Evolutionary conservation across 2,329 filamentous ascomycete genomes (phyloP), one percentile per base, ranked within the genome.

Genomic region (Rutstroemia sp.): DNA sequence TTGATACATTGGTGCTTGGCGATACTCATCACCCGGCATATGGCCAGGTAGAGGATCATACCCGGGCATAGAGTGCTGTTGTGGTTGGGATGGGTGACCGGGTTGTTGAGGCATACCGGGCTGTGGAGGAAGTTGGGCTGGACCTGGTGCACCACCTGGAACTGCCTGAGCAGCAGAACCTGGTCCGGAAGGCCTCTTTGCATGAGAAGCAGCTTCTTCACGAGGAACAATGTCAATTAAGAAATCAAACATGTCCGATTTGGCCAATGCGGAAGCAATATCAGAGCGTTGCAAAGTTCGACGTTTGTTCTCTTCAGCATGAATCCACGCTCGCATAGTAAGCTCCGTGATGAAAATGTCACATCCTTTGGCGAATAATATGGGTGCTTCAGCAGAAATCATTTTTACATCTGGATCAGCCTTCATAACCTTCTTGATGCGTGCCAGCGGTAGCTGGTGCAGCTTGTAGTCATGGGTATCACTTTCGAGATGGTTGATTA

Each of bases 341-440:
- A 99, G 79, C 73, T 99, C 94, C 1, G 92, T 96, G 69, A 99
- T 99, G 75, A 99, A 99, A 69, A 97, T 96, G 70, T 99, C 94
- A 73, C 94, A 97, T 39, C 92, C 94, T 73, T 99, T 99, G 51
- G 94, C 94, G 68, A 99, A 99, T 14, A 99, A 78, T 65, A 99
- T 99, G 1, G 94, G 94, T 1, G 94, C 94, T 74, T 99, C 94
- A 8, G 94, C 94, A 4, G 92, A 97, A 61, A 99, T 99, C 94
- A 99, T 99, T 78, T 99, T 99, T 48, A 99, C 94, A 68, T 99
- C 94, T 0, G 94, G 94, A 65, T 99, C 94, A 0, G 94, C 94
- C 75, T 99, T 99, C 94, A 99, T 99, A 63, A 99, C 94, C 73
- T 99, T 99, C 79, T 99, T 99, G 76, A 99, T 99, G 54, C 94